Percentiles rank a stretch among this genome's conserved stretches.
These are phyloP conservation scores for Cornus controversa DNA, from an alignment of 148 eudicot genomes.

Conservation along the genomic window DNA sequence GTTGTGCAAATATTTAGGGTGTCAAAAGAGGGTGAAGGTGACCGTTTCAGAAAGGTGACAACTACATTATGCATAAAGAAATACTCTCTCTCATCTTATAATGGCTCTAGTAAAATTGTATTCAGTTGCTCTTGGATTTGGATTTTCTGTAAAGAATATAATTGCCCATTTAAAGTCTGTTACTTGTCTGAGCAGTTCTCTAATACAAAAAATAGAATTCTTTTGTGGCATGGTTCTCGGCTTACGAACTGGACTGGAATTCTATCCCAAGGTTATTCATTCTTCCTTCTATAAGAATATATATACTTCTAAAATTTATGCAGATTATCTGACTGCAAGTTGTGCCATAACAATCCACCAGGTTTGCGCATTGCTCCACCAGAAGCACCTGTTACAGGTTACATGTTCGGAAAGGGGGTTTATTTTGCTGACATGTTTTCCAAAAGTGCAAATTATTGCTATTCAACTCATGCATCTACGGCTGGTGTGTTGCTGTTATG, in stretches of 20 bases:
- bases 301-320: not conserved
- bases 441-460: slow-evolving; percentile 96
- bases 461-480: slow-evolving; percentile 42
- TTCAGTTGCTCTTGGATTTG: not conserved
- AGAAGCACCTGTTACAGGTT: slow-evolving; percentile 93
- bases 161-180: not conserved
- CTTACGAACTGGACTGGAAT: slow-evolving; percentile 97
- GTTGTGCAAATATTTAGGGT: slow-evolving; percentile 75
- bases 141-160: too few species aligned
- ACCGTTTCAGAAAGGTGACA: slow-evolving; percentile 67
- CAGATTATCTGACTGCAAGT: slow-evolving; percentile 10
- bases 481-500: slow-evolving; percentile 89
- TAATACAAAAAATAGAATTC: slow-evolving; percentile 75
- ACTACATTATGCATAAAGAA: not conserved
- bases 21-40: slow-evolving; percentile 74
- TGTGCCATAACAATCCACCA: slow-evolving; percentile 25
- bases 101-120: not conserved
- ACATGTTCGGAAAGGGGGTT: slow-evolving; percentile 99
- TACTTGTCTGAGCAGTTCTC: slow-evolving; percentile 54
- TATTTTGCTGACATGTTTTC: slow-evolving; percentile 99
- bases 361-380: slow-evolving; percentile 99
- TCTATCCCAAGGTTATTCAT: slow-evolving; percentile 75
- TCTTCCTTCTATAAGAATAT: not conserved
- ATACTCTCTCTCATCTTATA: not conserved
- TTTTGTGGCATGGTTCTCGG: slow-evolving; percentile 98